phyloP scores from a whole-genome alignment of 1,139 yeast genomes.

The Suhomyces bolitotheri region DNA sequence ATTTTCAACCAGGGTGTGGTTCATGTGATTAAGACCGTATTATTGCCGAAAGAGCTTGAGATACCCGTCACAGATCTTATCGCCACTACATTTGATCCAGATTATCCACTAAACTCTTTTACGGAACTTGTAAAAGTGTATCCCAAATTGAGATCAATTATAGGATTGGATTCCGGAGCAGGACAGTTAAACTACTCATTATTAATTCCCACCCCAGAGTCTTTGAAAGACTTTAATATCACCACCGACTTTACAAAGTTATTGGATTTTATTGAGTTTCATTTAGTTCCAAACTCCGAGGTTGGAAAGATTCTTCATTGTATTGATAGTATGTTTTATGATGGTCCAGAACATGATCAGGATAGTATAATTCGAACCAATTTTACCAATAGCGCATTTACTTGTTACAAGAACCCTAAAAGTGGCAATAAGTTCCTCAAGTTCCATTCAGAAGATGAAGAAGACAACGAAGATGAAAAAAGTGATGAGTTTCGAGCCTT shows the following conservation, averaged over 20 bases:
- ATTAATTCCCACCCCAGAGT: conserved; percentile 69
- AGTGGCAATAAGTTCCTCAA: conserved; percentile 41
- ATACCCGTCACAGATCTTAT: conserved; percentile 62
- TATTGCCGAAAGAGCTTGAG: conserved; percentile 57
- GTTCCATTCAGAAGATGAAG: conserved; percentile 15
- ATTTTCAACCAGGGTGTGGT: conserved; percentile 84
- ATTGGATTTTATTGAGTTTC: conserved; percentile 61
- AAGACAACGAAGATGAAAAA: conserved; percentile 16
- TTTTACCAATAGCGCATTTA: conserved; percentile 39
- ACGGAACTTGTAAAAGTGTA: conserved; percentile 45
- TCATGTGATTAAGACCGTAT: conserved; percentile 61
- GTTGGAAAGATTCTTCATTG: conserved; percentile 36
- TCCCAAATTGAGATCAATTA: conserved; percentile 27
- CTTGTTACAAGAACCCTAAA: conserved; percentile 44
- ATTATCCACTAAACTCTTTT: conserved; percentile 41
- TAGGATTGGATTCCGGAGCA: conserved; percentile 20
- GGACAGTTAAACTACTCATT: conserved; percentile 55
- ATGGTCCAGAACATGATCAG: conserved; percentile 3
- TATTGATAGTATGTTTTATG: conserved; percentile 18
- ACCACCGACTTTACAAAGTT: conserved; percentile 47
- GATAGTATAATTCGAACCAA: conserved; percentile 27
- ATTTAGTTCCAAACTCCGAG: conserved; percentile 62
- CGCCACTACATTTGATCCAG: conserved; percentile 45
- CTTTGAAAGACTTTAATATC: conserved; percentile 55
- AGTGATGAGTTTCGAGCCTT: conserved; percentile 27